These are phyloP conservation scores for Linanthus parryae DNA, from an alignment of 148 eudicot genomes.

Conservation along the genomic window DNA sequence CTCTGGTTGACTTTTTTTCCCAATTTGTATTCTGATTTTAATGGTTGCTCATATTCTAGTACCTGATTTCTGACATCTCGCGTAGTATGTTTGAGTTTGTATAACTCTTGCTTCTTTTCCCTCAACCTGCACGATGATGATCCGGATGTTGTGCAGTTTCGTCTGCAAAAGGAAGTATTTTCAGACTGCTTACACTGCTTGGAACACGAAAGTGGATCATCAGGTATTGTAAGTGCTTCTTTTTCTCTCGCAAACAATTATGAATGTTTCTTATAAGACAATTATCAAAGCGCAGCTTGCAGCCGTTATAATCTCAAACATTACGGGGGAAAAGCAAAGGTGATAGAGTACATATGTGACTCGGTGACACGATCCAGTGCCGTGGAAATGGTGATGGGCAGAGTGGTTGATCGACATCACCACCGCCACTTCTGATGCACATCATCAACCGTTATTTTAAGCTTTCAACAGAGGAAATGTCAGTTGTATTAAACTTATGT, in stretches of 20 bases:
- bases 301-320: slow-evolving; percentile 5
- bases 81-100: too few species aligned
- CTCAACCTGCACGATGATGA: background rate
- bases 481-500: too few species aligned
- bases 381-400: background rate
- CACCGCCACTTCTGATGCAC: background rate
- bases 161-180: slow-evolving; percentile 14
- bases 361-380: background rate
- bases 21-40: too few species aligned
- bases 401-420: background rate
- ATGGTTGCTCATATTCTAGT: too few species aligned
- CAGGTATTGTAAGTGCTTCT: slow-evolving; percentile 12
- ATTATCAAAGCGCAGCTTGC: slow-evolving; percentile 4
- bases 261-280: too few species aligned
- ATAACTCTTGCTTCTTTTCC: too few species aligned
- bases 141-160: slow-evolving; percentile 16
- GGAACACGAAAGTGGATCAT: slow-evolving; percentile 9
- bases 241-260: too few species aligned
- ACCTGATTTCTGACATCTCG: too few species aligned
- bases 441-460: background rate
- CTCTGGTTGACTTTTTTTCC: too few species aligned
- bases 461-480: too few species aligned
- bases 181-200: slow-evolving; percentile 14
- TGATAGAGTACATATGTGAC: slow-evolving; percentile 1
- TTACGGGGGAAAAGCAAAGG: slow-evolving; percentile 8